Base-by-base conservation (phyloP, 2,329 filamentous ascomycete species). In the Neodidymelliopsis sp. region DNA sequence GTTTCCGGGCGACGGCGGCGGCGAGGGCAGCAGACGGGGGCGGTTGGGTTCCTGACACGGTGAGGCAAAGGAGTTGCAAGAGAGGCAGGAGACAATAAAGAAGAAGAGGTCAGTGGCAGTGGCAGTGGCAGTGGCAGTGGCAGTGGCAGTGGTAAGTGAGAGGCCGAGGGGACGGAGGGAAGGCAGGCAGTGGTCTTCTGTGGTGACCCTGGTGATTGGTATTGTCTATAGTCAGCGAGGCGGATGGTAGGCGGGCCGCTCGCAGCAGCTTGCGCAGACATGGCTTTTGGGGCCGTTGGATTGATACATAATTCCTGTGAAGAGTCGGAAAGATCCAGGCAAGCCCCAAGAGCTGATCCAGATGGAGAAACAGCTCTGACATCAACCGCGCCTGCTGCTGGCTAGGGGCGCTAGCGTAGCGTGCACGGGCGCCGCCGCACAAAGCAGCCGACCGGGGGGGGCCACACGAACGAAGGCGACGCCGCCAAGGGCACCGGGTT, bases 291-390 rank as follows among this genome's bases (percentile, higher is more conserved):
- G 66, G 65, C 66, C 60, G 65, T 67, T 70, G 69, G 64, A 66
- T 62, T 69, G 66, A 72, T 69, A 69, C 67, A 72, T 69, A 66
- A 72, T 72, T 71, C 66, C 58, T 63, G 63, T 67, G 62, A 66
- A 66, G 59, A 42, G 61, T 59, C 69, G 69, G 67, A 67, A 70
- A 63, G 66, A 69, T 69, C 70, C 69, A 71, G 69, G 61, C 66
- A 68, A 63, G 63, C 65, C 65, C 60, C 62, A 65, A 70, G 65
- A 67, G 67, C 68, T 71, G 70, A 71, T 70, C 67, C 68, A 70
- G 63, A 67, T 67, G 63, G 62, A 68, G 64, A 60, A 66, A 62
- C 63, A 60, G 56, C 60, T 70, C 67, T 71, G 67, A 71, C 66
- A 66, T 70, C 62, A 69, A 69, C 63, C 65, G 64, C 63, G 65